Evolutionary conservation across 1,284 basidiomycete genomes (phyloP).

Genomic region (Trichosporon sp.): DNA sequence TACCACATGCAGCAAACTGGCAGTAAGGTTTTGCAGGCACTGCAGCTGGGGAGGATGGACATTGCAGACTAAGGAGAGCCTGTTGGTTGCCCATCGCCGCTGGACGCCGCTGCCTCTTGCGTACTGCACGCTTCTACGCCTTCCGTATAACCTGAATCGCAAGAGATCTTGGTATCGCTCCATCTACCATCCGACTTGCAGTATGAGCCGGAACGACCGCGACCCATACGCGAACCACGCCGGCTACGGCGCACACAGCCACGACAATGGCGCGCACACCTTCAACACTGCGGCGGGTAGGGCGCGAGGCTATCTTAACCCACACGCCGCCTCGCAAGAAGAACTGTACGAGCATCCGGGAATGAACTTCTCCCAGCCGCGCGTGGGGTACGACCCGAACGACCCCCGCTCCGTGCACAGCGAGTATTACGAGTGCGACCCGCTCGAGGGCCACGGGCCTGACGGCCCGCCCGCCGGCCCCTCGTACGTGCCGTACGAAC

Average conservation of each 20-base stretch:
- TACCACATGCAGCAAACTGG: background rate
- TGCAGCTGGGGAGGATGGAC: background rate
- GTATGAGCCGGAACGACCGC: background rate
- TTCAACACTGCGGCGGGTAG: background rate
- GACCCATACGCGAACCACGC: background rate
- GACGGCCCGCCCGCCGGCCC: too few relatives aligned
- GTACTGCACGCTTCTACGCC: too few relatives aligned
- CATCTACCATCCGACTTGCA: background rate
- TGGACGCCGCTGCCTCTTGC: too few relatives aligned
- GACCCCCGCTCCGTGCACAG: background rate
- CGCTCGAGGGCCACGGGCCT: background rate
- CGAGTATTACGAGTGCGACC: slow-evolving; percentile 1
- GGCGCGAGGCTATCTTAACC: background rate
- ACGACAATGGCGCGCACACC: background rate
- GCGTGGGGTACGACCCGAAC: slow-evolving; percentile 1
- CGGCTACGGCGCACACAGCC: background rate
- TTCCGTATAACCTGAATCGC: too few relatives aligned
- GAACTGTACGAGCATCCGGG: background rate
- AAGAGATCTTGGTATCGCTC: background rate
- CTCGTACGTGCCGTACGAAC: background rate
- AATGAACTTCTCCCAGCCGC: background rate
- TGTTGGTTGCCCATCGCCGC: background rate
- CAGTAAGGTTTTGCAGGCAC: background rate
- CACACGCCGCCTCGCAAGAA: background rate
- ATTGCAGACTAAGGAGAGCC: background rate